Evolutionary conservation across 345 rosid species (phyloP), one percentile per base, ranked within the genome.

Genomic region (Syzygium grande): DNA sequence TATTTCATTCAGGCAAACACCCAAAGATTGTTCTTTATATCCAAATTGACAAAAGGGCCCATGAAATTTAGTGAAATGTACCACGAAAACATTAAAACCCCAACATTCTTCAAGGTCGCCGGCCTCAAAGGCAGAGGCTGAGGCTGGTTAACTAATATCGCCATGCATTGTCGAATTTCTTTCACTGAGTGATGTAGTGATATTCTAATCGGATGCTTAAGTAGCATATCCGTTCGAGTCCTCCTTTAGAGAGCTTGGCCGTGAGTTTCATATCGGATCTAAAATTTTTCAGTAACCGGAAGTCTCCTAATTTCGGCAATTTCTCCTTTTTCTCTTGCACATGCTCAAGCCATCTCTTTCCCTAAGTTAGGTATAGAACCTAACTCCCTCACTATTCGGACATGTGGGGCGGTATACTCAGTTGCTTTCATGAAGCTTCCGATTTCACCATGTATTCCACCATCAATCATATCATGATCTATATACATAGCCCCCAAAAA

Each of bases 281-380:
- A 19, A 19, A 73, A 38, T 38, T 73, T n/a, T n/a, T 29, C 19
- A 30, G 38, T 6, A 14, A 15, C 38, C 14, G 19, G 17, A 61
- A 61, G 34, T 61, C 73, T 61, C 73, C 73, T 30, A n/a, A 61
- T n/a, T 19, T 73, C 15, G 19, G 4, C 83, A 73, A 73, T 38
- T 85, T 85, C 65, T n/a, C 51, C n/a, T 49, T 14, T 58, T 34
- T 22, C 55, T 53, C 16, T 43, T 3, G 79, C 22, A 85, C 87
- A 85, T 43, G 73, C 23, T 30, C 79, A 55, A 38, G 84, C 86
- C 87, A 59, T 63, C 86, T 85, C 65, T 84, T 51, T n/a, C 54
- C 43, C 52, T 54, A 43, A 58, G 93, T 90, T 90, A 90, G 92
- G 94, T 88, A 53, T 77, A 87, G 86, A 86, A 80, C 93, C 94